Percentiles rank a stretch among this genome's conserved stretches.
Evolutionary conservation across 495 filamentous ascomycete species (phyloP).

Genomic region (Aspergillus haitiensis): DNA sequence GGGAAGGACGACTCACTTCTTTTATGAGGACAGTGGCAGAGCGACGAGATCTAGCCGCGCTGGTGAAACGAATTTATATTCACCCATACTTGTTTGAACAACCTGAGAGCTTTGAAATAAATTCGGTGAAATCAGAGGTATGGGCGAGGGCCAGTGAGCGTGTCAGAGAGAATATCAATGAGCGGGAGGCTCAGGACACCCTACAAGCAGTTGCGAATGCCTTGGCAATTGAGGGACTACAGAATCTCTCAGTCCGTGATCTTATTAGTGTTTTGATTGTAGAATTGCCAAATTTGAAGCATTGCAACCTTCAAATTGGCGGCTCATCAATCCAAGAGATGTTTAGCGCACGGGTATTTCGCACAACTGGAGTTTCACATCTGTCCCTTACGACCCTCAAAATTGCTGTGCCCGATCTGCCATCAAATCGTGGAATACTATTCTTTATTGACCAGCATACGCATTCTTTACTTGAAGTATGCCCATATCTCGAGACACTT

Average conservation of each 20-base stretch:
- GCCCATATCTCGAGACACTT: slow-evolving; percentile 7
- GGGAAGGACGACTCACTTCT: slow-evolving; percentile 7
- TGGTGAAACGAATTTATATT: slow-evolving; percentile 11
- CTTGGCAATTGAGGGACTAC: not conserved
- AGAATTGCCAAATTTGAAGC: slow-evolving; percentile 3
- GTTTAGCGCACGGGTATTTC: not conserved
- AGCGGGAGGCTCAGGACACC: no score
- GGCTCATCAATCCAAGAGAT: not conserved
- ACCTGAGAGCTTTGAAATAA: no score
- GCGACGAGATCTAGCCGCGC: slow-evolving; percentile 12
- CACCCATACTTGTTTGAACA: not conserved
- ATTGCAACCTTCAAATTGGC: slow-evolving; percentile 7
- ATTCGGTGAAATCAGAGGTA: no score
- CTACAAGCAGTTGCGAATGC: not conserved
- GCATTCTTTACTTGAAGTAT: not conserved
- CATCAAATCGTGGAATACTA: not conserved
- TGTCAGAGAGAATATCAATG: no score
- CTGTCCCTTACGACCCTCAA: not conserved
- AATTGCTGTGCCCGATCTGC: not conserved
- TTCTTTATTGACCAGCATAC: not conserved
- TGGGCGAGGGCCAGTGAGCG: no score
- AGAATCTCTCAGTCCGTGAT: not conserved
- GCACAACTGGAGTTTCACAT: not conserved
- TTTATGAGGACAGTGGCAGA: slow-evolving; percentile 12
- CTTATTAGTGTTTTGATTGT: slow-evolving; percentile 6